Conservation (phyloP, 805 yeast genomes). For the Priceomyces medius region DNA sequence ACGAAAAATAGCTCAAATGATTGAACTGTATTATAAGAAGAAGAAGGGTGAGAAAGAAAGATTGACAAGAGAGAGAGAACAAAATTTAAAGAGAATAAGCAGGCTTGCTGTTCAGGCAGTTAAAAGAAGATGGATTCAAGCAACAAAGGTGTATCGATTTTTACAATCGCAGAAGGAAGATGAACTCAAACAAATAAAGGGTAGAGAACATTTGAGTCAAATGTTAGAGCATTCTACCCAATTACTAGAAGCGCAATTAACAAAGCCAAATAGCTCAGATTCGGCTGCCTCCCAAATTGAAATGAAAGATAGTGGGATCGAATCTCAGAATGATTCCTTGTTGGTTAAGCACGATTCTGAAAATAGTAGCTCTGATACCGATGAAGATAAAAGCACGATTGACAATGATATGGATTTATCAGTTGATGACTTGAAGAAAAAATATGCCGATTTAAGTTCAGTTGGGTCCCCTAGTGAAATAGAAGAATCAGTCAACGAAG, state of each 20-base stretch:
- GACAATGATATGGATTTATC: slow-evolving; percentile 51
- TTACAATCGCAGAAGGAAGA: slow-evolving; percentile 77
- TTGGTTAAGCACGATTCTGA: slow-evolving; percentile 10
- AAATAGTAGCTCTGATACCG: slow-evolving; percentile 19
- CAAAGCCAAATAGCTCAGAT: slow-evolving; percentile 30
- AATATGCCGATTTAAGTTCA: slow-evolving; percentile 41
- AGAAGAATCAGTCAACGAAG: slow-evolving; percentile 15
- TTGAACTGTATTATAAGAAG: slow-evolving; percentile 84
- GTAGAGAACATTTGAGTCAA: slow-evolving; percentile 82
- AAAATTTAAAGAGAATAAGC: slow-evolving; percentile 67
- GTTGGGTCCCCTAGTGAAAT: slow-evolving; percentile 19
- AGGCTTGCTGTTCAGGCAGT: slow-evolving; percentile 80
- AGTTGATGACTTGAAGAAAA: slow-evolving; percentile 54
- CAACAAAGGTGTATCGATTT: slow-evolving; percentile 74
- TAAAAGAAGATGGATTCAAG: slow-evolving; percentile 85
- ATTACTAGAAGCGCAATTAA: slow-evolving; percentile 79
- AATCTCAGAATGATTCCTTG: slow-evolving; percentile 20
- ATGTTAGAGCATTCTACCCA: slow-evolving; percentile 91
- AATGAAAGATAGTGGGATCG: slow-evolving; percentile 12
- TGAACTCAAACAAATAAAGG: slow-evolving; percentile 73
- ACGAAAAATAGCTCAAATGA: slow-evolving; percentile 72
- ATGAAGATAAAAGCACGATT: slow-evolving; percentile 18
- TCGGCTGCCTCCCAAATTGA: slow-evolving; percentile 6
- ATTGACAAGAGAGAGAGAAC: slow-evolving; percentile 70
- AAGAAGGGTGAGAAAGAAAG: slow-evolving; percentile 87